Evolutionary conservation across 163 green algal genomes (phyloP), one percentile per base, ranked within the genome.

Genomic region (Chlorella variabilis): DNA sequence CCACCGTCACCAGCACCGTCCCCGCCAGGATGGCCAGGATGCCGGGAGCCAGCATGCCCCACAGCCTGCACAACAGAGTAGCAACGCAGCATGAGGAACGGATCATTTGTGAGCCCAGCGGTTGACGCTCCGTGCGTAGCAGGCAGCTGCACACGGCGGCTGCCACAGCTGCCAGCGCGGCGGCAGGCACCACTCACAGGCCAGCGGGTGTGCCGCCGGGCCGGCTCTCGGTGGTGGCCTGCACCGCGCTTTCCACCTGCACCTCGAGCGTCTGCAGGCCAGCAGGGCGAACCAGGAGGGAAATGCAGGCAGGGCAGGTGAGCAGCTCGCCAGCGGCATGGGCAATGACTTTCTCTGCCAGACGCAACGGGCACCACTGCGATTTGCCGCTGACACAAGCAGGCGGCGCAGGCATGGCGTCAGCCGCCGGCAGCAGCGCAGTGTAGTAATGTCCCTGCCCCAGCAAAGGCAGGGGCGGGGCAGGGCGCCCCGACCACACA

Each of bases 11-110:
- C 67, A 84, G 33, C 2, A 13, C 59, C 31, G 36, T 71, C 27
- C 83, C 81, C 23, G 88, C 58, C 51, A 91, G 54, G 41, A 86
- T 81, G 27, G 67, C 36, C 51, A 92, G 48, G 27, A 66, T 75
- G 62, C 91, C 86, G 0, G 38, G 41, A 0, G 61, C 78, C 31
- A 83, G 27, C 59, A 84, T 67, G 31, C 11, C 69, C 67, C 48
- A 71, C 58, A 68, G 33, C 27, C 59, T 84, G 69, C 49, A 62
- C 54, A 63, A 63, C 18, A 63, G 18, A 63, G 54, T n/a, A 6
- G 8, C 54, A 29, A 63, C 54, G 23, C 9, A 11, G 29, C n/a
- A 31, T 42, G 2, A 23, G 1, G 6, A 38, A 25, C 69, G 4
- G 38, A 38, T 67, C 15, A 25, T 8, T 27, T n/a, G 51, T 8